Conservation (phyloP, 306 rosid species). For the Trifolium subterraneum region DNA sequence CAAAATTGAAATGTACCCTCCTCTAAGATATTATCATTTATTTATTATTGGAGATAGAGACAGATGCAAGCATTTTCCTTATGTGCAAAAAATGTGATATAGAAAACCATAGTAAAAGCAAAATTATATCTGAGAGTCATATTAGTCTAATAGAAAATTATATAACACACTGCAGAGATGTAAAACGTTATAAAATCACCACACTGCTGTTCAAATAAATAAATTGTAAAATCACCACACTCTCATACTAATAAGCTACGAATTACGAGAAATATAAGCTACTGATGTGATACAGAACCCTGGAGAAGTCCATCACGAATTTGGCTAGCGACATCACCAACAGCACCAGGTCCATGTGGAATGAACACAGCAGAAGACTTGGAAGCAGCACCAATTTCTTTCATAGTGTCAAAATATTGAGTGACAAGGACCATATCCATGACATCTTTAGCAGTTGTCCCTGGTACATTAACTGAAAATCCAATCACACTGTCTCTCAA, state of each 20-base stretch:
- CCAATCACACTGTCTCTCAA: slow-evolving; percentile 92
- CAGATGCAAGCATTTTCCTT: not conserved
- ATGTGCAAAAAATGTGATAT: slow-evolving; percentile 7
- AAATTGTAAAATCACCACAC: slow-evolving; percentile 21
- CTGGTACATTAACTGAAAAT: slow-evolving; percentile 88
- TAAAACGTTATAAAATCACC: slow-evolving; percentile 16
- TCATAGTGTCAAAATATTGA: slow-evolving; percentile 96
- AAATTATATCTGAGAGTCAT: too few species aligned
- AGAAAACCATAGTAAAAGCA: not conserved
- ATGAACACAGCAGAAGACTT: slow-evolving; percentile 95
- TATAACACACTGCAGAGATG: slow-evolving; percentile 26
- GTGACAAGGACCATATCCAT: slow-evolving; percentile 99
- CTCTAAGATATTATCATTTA: slow-evolving; percentile 6
- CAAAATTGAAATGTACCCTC: not conserved
- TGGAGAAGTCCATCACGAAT: slow-evolving; percentile 96
- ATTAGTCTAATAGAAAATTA: slow-evolving; percentile 19
- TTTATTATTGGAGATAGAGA: not conserved
- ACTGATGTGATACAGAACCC: slow-evolving; percentile 52
- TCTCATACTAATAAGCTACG: slow-evolving; percentile 29
- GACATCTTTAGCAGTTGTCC: slow-evolving; percentile 88
- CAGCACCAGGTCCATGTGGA: slow-evolving; percentile 99
- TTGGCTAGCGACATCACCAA: slow-evolving; percentile 81
- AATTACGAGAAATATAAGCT: slow-evolving; percentile 23
- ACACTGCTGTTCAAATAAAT: too few species aligned
- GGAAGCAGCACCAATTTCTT: slow-evolving; percentile 90